Base-by-base conservation (phyloP, 2,329 filamentous ascomycete genomes). In the Juglanconis juglandina region DNA sequence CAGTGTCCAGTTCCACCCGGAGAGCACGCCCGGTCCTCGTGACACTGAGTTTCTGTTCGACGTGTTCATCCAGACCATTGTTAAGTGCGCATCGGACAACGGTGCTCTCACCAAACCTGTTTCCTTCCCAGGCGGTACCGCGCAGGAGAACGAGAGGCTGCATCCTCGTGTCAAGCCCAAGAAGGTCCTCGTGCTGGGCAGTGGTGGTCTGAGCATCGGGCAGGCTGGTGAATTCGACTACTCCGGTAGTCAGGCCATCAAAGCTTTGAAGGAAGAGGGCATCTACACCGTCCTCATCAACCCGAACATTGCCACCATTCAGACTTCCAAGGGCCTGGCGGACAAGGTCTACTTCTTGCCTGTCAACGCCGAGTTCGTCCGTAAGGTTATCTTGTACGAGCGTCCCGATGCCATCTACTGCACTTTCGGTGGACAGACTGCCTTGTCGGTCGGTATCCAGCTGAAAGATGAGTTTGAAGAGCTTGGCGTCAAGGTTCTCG, bases 311-410 rank as follows among this genome's bases (percentile, higher is more conserved):
- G 95, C 95, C 66, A 99, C 95, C 0, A 98, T 98, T 64, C 95
- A 99, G 75, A 99, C 95, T 4, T 98, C 95, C 56, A 97, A 97
- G 79, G 95, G 95, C 66, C 81, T 99, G 56, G 95, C 95, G 13
- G 95, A 99, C 76, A 98, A 98, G 81, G 95, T 99, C 55, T 99
- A 98, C 79, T 99, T 98, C 82, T 81, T 98, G 48, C 95, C 95
- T 1, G 95, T 99, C 72, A 98, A 93, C 63, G 90, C 94, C 61
- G 94, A 98, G 57, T 98, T 97, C 67, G 95, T 99, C 48, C 91
- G 94, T 72, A 98, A 98, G 78, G 93, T 99, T 72, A 98, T 99
- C 72, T 83, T 92, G 72, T 90, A 96, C 70, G 95, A 99, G 79
- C 87, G 89, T 35, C 95, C 95, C 0, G 95, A 99, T 78, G 92